Conservation (phyloP, 257 asterid species). For the Craterostigma plantagineum region DNA sequence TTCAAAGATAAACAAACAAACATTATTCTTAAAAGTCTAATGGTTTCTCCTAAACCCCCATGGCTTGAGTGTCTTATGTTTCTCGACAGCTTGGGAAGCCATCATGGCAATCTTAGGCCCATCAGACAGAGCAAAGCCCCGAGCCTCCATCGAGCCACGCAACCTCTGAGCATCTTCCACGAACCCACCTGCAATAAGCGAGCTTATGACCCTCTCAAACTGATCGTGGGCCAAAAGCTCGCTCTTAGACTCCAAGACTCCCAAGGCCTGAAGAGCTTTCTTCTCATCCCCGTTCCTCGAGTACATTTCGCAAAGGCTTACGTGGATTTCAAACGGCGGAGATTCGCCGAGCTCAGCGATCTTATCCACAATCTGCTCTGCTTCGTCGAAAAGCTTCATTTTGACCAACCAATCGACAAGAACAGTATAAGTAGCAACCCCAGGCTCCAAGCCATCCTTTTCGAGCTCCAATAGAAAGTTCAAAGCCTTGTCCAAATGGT, state of each 20-base stretch:
- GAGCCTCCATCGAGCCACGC: slow-evolving; percentile 30
- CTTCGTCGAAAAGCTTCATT: slow-evolving; percentile 60
- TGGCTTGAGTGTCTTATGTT: too few relatives aligned
- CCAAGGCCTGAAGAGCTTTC: slow-evolving; percentile 71
- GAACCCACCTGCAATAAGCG: slow-evolving; percentile 45
- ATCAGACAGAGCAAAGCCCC: slow-evolving; percentile 21
- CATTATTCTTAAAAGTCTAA: too few relatives aligned
- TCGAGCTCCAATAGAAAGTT: slow-evolving; percentile 48
- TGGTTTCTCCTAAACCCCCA: too few relatives aligned
- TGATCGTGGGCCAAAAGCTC: slow-evolving; percentile 36
- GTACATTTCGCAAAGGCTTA: slow-evolving; percentile 72
- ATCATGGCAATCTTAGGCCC: too few relatives aligned
- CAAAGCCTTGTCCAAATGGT: slow-evolving; percentile 45
- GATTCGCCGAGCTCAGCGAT: slow-evolving; percentile 53
- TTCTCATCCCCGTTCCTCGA: slow-evolving; percentile 39
- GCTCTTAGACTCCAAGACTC: slow-evolving; percentile 61
- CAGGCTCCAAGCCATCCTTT: slow-evolving; percentile 56
- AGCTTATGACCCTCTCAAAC: slow-evolving; percentile 38
- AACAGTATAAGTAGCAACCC: slow-evolving; percentile 51
- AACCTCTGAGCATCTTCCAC: slow-evolving; percentile 45
- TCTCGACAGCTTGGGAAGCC: too few relatives aligned
- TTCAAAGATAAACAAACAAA: too few relatives aligned
- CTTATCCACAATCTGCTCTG: slow-evolving; percentile 58
- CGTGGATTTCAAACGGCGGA: slow-evolving; percentile 54
- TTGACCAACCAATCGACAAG: slow-evolving; percentile 65